Percentiles rank a stretch among this genome's conserved stretches.
These are phyloP conservation scores for Platanus orientalis DNA, from an alignment of 164 flowering plant genomes.

Conservation along the genomic window DNA sequence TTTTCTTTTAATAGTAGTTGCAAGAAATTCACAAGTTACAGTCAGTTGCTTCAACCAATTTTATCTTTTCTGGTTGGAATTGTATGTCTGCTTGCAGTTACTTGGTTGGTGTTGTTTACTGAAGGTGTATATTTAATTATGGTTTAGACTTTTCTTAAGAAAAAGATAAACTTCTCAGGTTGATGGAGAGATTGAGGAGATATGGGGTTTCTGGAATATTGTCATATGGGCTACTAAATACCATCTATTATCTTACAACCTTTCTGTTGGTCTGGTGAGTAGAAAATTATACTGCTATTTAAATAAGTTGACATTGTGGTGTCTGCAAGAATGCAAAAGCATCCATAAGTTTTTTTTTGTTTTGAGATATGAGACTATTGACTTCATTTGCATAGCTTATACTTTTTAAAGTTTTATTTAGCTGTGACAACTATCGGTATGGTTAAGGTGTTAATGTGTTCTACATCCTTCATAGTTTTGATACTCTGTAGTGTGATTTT, in stretches of 20 bases:
- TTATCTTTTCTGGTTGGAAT: no score
- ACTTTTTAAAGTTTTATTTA: neutral
- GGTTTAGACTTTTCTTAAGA: neutral
- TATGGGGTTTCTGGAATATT: conserved; percentile 76
- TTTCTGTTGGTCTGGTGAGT: conserved; percentile 80
- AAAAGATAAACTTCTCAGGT: conserved; percentile 22
- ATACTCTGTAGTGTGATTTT: no score
- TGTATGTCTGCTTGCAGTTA: no score
- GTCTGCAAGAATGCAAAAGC: neutral
- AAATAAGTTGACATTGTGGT: neutral
- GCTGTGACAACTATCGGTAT: no score
- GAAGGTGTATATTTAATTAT: neutral
- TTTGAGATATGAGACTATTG: neutral
- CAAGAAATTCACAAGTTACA: no score
- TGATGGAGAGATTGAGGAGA: conserved; percentile 47
- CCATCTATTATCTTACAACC: conserved; percentile 65
- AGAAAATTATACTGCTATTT: neutral
- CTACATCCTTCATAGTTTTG: no score
- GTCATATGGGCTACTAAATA: conserved; percentile 79
- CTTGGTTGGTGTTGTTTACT: neutral
- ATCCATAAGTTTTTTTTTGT: neutral
- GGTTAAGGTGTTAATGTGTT: no score
- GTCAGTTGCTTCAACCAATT: no score
- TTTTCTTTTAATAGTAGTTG: no score
- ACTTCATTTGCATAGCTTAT: neutral